phyloP scores from a whole-genome alignment of 1,284 basidiomycete genomes.

The Boletus albobrunnescens region DNA sequence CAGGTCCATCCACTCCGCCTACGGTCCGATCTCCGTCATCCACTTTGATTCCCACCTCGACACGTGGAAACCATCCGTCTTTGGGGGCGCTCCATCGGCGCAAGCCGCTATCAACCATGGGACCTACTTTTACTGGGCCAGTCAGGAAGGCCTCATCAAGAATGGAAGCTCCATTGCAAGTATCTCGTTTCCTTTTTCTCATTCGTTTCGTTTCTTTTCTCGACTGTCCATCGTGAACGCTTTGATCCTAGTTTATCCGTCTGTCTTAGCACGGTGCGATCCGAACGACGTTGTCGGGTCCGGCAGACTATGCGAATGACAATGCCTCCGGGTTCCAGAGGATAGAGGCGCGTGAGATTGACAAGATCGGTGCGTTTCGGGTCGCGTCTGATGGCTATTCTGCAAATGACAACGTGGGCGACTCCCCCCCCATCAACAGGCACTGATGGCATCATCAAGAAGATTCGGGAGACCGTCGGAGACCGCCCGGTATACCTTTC shows the following conservation, averaged over 20 bases:
- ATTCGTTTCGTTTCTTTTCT: slow-evolving; percentile 2
- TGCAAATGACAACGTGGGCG: background rate
- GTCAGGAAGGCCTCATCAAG: slow-evolving; percentile 67
- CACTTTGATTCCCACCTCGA: slow-evolving; percentile 78
- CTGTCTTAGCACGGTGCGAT: slow-evolving; percentile 69
- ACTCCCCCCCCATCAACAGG: slow-evolving; percentile 35
- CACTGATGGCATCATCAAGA: slow-evolving; percentile 63
- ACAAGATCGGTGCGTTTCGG: slow-evolving; percentile 52
- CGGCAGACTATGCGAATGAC: slow-evolving; percentile 69
- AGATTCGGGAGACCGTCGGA: slow-evolving; percentile 67
- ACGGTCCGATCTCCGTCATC: slow-evolving; percentile 72
- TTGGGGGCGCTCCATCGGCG: slow-evolving; percentile 63
- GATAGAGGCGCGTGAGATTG: slow-evolving; percentile 75
- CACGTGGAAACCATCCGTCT: slow-evolving; percentile 71
- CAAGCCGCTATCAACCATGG: slow-evolving; percentile 72
- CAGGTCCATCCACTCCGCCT: slow-evolving; percentile 63
- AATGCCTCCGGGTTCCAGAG: slow-evolving; percentile 63
- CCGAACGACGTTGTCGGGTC: slow-evolving; percentile 67
- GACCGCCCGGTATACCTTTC: slow-evolving; percentile 67
- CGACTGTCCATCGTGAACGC: slow-evolving; percentile 29
- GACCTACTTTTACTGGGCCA: slow-evolving; percentile 77
- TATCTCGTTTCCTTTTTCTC: slow-evolving; percentile 37
- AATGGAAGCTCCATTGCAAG: slow-evolving; percentile 82
- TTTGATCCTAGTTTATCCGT: slow-evolving; percentile 70
- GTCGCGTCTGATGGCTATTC: background rate